Base-by-base conservation (phyloP, 768 basidiomycete species). In the Rhizopogon sp. region DNA sequence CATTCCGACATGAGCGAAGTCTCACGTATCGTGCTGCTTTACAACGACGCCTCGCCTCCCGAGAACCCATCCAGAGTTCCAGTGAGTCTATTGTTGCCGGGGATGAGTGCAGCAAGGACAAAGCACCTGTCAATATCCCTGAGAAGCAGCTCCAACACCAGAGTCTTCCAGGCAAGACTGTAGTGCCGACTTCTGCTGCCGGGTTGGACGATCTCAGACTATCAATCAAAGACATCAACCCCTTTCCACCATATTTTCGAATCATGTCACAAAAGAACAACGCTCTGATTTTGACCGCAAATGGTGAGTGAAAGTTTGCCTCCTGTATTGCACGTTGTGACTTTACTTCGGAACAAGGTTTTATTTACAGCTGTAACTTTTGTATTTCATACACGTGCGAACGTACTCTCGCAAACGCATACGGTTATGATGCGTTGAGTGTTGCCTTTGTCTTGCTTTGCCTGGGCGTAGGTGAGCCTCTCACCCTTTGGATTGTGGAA, bases 1-100 rank as follows among this genome's bases (percentile, higher is more conserved):
- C 91, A 0, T 95, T 90, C 72, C 80, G 92, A 16, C 73, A 79
- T 53, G 90, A 93, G 63, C 85, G 94, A 43, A 94, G 91, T 52
- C 70, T 88, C 22, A 81, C 83, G 3, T 96, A 94, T 67, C 88
- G 90, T 64, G 75, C 76, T 39, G 83, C 84, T 0, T 71, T 90
- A 42, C 78, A 74, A 57, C 70, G 75, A 45, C 75, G 78, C 16
- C 54, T 73, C 5, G 68, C 67, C 42, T 64, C 66, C 10, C 52
- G 53, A 33, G 59, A 58, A 39, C 50, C 41, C 1, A 58, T 64
- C 22, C 59, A 66, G 52, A 52, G 64, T 39, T 57, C 60, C n/a
- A 64, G 65, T 17, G 54, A 66, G 8, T 46, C 55, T 37, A 58
- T 57, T 6, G 60, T 66, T n/a, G 60, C 10, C 37, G 47, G 52